These are phyloP conservation scores for Neoboletus brunneissimus DNA, from an alignment of 768 basidiomycete genomes.

Conservation along the genomic window DNA sequence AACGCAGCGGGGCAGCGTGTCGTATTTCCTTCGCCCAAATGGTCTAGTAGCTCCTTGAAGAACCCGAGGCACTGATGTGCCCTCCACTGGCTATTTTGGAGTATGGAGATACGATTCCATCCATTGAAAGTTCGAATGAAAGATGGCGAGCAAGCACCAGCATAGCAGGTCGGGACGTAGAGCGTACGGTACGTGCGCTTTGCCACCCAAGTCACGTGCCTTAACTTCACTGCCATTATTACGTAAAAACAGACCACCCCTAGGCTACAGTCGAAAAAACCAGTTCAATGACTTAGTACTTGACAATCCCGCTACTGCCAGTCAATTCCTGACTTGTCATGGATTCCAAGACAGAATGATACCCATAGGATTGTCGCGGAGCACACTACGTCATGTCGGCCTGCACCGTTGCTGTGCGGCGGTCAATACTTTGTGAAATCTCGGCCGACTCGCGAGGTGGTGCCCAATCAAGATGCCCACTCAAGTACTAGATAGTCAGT, in stretches of 20 bases:
- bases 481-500: neutral
- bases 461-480: neutral
- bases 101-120: neutral
- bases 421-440: neutral
- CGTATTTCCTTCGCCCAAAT: neutral
- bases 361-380: neutral
- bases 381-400: neutral
- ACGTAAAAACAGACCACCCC: too few species aligned
- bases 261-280: too few species aligned
- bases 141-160: neutral
- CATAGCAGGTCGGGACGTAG: neutral
- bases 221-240: neutral
- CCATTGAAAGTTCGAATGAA: neutral
- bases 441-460: neutral
- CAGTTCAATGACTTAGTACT: too few species aligned
- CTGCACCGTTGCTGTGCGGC: neutral
- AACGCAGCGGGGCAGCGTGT: neutral
- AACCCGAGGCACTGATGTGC: neutral
- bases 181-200: neutral
- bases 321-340: neutral
- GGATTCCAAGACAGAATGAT: neutral
- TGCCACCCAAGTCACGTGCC: slow-evolving; percentile 12
- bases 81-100: neutral
- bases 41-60: neutral
- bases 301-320: neutral